Evolutionary conservation across 1,284 basidiomycete species (phyloP), one percentile per base, ranked within the genome.

Genomic region (Cryptococcus hybrid): DNA sequence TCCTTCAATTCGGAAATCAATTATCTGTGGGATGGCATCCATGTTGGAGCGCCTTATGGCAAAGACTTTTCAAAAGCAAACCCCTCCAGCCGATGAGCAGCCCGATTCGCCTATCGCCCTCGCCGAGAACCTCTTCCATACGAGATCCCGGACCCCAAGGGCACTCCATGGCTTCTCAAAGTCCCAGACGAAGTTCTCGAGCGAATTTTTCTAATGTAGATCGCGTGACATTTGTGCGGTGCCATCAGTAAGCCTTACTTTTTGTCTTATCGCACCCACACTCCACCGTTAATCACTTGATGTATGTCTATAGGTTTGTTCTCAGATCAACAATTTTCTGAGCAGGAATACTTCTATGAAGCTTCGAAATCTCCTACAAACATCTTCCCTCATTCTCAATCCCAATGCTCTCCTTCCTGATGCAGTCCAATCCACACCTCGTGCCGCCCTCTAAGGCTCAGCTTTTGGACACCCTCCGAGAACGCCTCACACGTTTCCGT

Each of bases 291-390:
- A 34, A 49, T 13, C 35, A 5, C 35, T 38, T 34, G 9, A 48
- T 34, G 24, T 38, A 47, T 52, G n/a, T 48, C 24, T 35, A 1
- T 47, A 75, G 73, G 62, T 77, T n/a, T 73, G 68, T 58, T 66
- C 66, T 52, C 44, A 61, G 2, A 52, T 75, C 46, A 63, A 70
- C 45, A 58, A 57, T 0, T 55, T 75, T 47, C 54, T 74, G 7
- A 66, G 61, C 3, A 58, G 62, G 6, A 72, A 71, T 24, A 60
- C 74, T 1, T 59, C 62, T 1, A 61, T 77, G 9, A 81, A 90
- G 18, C 90, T 90, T 84, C 86, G 86, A 34, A 86, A 86, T 60
- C 87, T 89, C 0, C 88, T 93, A 64, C 80, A 89, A 3, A 88
- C 88, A 0, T 84, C 87, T 0, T 89, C 90, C 70, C 82, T 90